These are phyloP conservation scores for Calocybe indica DNA, from an alignment of 768 basidiomycete species.

Conservation along the genomic window DNA sequence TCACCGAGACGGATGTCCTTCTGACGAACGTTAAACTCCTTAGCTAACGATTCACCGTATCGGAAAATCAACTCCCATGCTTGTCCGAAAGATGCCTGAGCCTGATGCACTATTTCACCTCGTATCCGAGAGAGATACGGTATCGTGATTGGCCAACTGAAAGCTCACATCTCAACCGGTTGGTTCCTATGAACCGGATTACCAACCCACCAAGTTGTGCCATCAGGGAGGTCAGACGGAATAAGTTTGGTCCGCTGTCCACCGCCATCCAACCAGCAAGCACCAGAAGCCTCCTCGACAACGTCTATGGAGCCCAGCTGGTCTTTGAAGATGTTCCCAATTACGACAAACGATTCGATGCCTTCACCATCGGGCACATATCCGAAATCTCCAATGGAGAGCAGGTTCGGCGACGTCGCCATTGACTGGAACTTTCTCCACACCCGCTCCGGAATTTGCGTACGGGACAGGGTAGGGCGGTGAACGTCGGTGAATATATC, in stretches of 20 bases:
- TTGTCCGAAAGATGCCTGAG: not conserved
- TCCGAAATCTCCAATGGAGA: slow-evolving; percentile 6
- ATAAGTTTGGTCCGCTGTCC: not conserved
- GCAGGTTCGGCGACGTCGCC: not conserved
- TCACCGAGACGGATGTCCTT: slow-evolving; percentile 6
- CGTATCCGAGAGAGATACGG: not conserved
- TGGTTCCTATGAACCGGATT: not conserved
- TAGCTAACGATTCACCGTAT: slow-evolving; percentile 4
- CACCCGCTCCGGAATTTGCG: not conserved
- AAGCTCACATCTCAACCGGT: not conserved
- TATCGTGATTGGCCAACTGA: slow-evolving; percentile 5
- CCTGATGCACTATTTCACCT: slow-evolving; percentile 3
- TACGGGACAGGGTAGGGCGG: not conserved
- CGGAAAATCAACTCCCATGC: slow-evolving; percentile 5
- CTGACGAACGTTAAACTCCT: slow-evolving; percentile 2
- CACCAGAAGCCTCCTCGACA: slow-evolving; percentile 2
- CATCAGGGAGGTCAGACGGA: not conserved
- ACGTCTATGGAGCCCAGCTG: not conserved
- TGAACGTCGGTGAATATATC: too few relatives aligned
- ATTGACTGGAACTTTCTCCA: slow-evolving; percentile 1
- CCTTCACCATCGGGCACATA: slow-evolving; percentile 6
- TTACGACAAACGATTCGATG: slow-evolving; percentile 3
- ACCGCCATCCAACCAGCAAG: not conserved
- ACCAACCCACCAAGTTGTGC: slow-evolving; percentile 3
- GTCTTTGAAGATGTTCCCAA: slow-evolving; percentile 2